These are phyloP conservation scores for Saccharomycopsis sp. DNA, from an alignment of 805 yeast genomes.

Conservation along the genomic window DNA sequence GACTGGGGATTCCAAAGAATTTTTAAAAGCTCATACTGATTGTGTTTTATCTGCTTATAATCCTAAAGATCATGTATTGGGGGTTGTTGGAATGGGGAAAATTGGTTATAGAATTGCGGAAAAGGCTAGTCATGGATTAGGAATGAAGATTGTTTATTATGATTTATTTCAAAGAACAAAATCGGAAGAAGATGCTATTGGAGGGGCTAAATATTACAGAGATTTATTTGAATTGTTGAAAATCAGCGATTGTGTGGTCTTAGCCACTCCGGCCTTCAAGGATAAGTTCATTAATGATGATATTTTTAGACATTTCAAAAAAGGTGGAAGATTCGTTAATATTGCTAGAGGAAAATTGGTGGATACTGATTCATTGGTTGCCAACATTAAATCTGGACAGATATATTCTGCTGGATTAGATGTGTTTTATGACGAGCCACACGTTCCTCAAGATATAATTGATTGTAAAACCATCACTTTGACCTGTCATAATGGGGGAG, in stretches of 20 bases:
- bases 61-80: slow-evolving; percentile 25
- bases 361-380: slow-evolving; percentile 49
- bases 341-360: slow-evolving; percentile 88
- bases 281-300: slow-evolving; percentile 40
- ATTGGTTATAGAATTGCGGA: slow-evolving; percentile 26
- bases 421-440: slow-evolving; percentile 68
- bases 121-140: slow-evolving; percentile 21
- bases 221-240: slow-evolving; percentile 23
- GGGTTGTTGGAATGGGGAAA: slow-evolving; percentile 28
- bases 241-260: slow-evolving; percentile 23
- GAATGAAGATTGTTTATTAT: slow-evolving; percentile 17
- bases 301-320: slow-evolving; percentile 28
- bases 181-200: slow-evolving; percentile 9
- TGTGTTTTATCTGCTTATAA: slow-evolving; percentile 17
- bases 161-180: slow-evolving; percentile 12
- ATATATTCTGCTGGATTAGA: slow-evolving; percentile 62
- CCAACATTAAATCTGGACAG: slow-evolving; percentile 52
- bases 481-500: slow-evolving; percentile 16
- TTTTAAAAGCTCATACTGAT: slow-evolving; percentile 9
- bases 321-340: slow-evolving; percentile 29
- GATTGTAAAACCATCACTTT: slow-evolving; percentile 32
- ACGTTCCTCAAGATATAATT: slow-evolving; percentile 42
- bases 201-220: slow-evolving; percentile 18
- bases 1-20: slow-evolving; percentile 3
- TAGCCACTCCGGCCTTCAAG: slow-evolving; percentile 18